Evolutionary conservation across 208 protist species (phyloP), one percentile per base, ranked within the genome.

Genomic region (Spongospora subterranea): DNA sequence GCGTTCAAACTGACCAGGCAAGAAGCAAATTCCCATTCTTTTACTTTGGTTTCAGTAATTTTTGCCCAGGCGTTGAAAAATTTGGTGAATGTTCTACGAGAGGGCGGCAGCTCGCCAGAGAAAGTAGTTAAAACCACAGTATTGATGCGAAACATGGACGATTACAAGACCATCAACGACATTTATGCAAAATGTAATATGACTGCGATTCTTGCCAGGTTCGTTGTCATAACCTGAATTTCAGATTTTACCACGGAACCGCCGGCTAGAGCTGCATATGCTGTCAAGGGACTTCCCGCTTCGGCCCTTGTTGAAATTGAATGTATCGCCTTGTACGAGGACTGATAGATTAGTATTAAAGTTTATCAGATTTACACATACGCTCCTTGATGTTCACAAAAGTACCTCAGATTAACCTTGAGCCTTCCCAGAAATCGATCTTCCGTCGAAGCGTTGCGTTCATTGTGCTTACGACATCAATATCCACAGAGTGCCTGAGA

Each of bases 241-340:
- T 35, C 71, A 82, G 71, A 64, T 53, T 95, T 95, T 89, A 20
- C 0, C 0, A 1, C 64, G 0, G 41, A 43, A 0, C 91, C 91
- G 1, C 95, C 95, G 6, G 95, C 95, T 0, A 43, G 95, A 13
- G 91, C 94, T 20, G 91, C 90, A 41, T 94, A 95, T 54, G 95
- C 94, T 0, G 93, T 93, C 64, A 93, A 91, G 32, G 89, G 41
- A 24, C 93, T 96, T 11, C 95, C 95, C 1, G 94, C 92, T 32
- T 92, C 90, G 32, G 94, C 95, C 29, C 89, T 95, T 39, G 89
- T 96, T 17, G 95, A 96, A 90, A 96, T 96, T 64, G 93, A 95
- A 71, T 94, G 93, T 46, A 94, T 96, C 32, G 95, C 94, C 35
- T 82, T 90, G 0, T 82, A 43, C 35, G 71, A 82, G 35, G 71